Evolutionary conservation across 2,329 filamentous ascomycete genomes (phyloP).

Genomic region (Pseudocercospora fuligena): DNA sequence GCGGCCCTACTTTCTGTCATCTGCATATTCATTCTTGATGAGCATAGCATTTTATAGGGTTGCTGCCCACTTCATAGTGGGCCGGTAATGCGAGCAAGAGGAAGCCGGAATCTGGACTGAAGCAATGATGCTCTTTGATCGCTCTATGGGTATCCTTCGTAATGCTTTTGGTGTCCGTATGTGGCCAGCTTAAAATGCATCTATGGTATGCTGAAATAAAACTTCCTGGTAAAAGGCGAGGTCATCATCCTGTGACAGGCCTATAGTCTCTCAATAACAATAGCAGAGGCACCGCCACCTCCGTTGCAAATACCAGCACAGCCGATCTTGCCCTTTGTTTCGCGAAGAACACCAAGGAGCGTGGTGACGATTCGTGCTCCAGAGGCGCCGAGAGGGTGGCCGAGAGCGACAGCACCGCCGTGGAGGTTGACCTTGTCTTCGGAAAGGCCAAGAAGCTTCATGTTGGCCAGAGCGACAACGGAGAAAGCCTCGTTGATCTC

Average conservation of each 20-base stretch:
- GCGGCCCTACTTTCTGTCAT: no score
- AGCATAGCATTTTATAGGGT: no score
- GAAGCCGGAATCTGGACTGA: not conserved
- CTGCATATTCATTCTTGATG: no score
- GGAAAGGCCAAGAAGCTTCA: constrained; percentile 81
- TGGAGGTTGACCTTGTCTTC: constrained; percentile 93
- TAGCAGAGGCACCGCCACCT: constrained; percentile 89
- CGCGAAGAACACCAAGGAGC: constrained; percentile 81
- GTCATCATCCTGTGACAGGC: not conserved
- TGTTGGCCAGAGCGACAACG: constrained; percentile 92
- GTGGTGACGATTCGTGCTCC: constrained; percentile 94
- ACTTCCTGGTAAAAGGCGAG: not conserved
- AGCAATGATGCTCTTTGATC: not conserved
- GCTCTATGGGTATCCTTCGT: constrained; percentile 10
- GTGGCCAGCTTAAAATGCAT: not conserved
- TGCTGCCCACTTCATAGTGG: no score
- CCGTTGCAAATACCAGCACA: constrained; percentile 97
- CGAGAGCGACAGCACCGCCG: constrained; percentile 92
- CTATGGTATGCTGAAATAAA: not conserved
- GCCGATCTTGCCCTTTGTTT: constrained; percentile 92
- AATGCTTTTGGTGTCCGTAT: not conserved
- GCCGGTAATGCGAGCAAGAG: no score
- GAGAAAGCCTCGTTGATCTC: constrained; percentile 99
- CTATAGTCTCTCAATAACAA: constrained; percentile 74
- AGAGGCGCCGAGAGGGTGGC: constrained; percentile 91